Evolutionary conservation across 2,329 filamentous ascomycete genomes (phyloP).

Genomic region (Sporothrix phasma): DNA sequence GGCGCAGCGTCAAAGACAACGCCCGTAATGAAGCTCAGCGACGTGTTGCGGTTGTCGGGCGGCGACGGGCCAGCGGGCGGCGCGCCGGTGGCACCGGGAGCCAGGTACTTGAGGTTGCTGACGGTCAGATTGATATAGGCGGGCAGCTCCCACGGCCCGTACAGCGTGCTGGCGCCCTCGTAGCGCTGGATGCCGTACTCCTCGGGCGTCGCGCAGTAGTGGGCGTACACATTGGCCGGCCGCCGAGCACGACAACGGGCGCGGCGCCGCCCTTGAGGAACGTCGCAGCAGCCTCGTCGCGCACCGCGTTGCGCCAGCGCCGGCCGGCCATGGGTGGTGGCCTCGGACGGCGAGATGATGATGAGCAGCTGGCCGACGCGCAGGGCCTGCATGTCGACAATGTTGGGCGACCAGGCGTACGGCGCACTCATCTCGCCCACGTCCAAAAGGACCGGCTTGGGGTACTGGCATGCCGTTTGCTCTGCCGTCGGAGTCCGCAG

Average conservation of each 20-base stretch:
- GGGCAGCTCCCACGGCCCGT: conserved; percentile 69
- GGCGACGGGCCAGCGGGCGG: conserved; percentile 51
- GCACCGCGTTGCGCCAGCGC: conserved; percentile 67
- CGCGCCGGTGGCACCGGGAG: conserved; percentile 34
- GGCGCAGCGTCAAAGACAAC: conserved; percentile 66
- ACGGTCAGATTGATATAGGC: conserved; percentile 83
- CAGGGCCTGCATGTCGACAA: conserved; percentile 76
- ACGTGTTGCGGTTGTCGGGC: conserved; percentile 67
- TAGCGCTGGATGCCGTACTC: conserved; percentile 67
- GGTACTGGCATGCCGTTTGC: conserved; percentile 65
- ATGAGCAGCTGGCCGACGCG: conserved; percentile 77
- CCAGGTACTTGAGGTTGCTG: conserved; percentile 58
- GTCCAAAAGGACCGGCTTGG: conserved; percentile 78
- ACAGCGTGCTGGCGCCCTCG: conserved; percentile 88
- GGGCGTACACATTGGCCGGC: conserved; percentile 81
- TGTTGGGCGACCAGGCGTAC: conserved; percentile 80
- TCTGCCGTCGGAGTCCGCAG: conserved; percentile 58
- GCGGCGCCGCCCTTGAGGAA: conserved; percentile 33
- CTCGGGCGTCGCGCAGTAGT: conserved; percentile 70
- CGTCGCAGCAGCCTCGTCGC: conserved; percentile 35
- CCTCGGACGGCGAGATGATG: conserved; percentile 77
- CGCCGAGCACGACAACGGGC: conserved; percentile 74
- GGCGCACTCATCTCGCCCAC: conserved; percentile 66
- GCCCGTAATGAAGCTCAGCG: conserved; percentile 67
- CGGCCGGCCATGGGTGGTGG: conserved; percentile 86